These are phyloP conservation scores for Chlamydomonas sphaeroides DNA, from an alignment of 139 green algal species.

Conservation along the genomic window DNA sequence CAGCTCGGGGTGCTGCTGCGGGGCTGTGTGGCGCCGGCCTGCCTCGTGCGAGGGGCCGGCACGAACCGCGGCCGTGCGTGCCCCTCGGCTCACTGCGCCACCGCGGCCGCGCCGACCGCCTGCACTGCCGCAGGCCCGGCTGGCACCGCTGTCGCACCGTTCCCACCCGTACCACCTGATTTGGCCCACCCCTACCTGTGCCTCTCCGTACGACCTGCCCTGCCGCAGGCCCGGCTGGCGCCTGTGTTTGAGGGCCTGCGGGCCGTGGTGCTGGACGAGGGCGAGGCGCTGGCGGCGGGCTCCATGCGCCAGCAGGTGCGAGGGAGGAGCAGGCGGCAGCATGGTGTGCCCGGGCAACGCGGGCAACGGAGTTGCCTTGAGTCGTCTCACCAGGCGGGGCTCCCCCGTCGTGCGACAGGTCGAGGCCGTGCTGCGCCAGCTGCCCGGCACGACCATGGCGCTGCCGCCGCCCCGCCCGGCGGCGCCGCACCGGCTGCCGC, in stretches of 20 bases:
- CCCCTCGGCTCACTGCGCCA: too few species aligned
- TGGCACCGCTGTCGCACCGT: too few species aligned
- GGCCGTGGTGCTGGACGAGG: conserved; percentile 7
- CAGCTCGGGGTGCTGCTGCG: too few species aligned
- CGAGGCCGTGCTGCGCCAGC: conserved; percentile 19
- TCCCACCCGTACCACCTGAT: neutral
- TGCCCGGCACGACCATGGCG: conserved; percentile 2
- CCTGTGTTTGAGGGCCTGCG: conserved; percentile 3
- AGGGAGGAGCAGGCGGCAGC: neutral
- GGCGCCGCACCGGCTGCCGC: neutral
- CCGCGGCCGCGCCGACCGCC: too few species aligned
- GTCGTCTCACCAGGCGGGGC: neutral
- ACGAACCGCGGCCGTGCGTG: too few species aligned
- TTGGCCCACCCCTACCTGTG: too few species aligned
- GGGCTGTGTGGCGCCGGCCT: too few species aligned
- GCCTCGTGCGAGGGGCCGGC: neutral
- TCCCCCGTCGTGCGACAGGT: neutral
- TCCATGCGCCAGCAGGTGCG: neutral
- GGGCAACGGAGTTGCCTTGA: neutral
- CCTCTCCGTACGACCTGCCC: neutral
- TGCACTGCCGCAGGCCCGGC: too few species aligned
- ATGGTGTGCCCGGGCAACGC: too few species aligned
- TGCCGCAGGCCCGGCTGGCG: neutral
- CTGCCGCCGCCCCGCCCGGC: neutral
- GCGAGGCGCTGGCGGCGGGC: conserved; percentile 3